Evolutionary conservation across 164 flowering plant species (phyloP), one percentile per base, ranked within the genome.

Genomic region (Paratinospora sagittata): DNA sequence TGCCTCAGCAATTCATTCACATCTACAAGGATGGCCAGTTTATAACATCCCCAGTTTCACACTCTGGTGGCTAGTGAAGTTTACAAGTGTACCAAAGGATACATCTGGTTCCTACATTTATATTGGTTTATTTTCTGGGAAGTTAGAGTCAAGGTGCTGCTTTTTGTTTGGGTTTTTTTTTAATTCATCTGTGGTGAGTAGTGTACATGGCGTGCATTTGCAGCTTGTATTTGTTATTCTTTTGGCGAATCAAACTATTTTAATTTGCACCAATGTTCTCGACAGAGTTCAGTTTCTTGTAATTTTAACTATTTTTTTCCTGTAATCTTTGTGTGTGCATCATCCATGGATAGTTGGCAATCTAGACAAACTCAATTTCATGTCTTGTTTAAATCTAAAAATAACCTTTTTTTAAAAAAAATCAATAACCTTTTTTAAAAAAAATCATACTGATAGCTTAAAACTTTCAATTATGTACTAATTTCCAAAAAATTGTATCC

Each of bases 21-120:
- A 72, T 71, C 9, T 87, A 64, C 65, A 76, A 89, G 79, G 87
- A 84, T 77, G 93, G 93, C 8, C 87, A 85, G 49, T 89, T 89
- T 74, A 79, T 85, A 1, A 89, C 93, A n/a, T 73, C 84, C 55
- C 85, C 90, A 11, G 86, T 89, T 65, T 86, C 98, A 8, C 99
- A 96, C 87, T 93, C 99, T 14, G 98, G 96, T 34, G 97, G 82
- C 27, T 96, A 80, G 85, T 58, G 41, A 16, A 41, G 47, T 13
- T n/a, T 52, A 68, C 62, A 52, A 47, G 24, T 17, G 16, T 39
- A 4, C 9, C 61, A 8, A 5, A 6, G 58, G 34, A 30, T 4
- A 43, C 61, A 55, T 52, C 17, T 17, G 24, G 9, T 6, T 55
- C 61, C 24, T 19, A 52, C 21, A 4, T 17, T 55, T 55, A 7